phyloP scores from a whole-genome alignment of 2,329 filamentous ascomycete species.

The Pezicula neosporulosa region DNA sequence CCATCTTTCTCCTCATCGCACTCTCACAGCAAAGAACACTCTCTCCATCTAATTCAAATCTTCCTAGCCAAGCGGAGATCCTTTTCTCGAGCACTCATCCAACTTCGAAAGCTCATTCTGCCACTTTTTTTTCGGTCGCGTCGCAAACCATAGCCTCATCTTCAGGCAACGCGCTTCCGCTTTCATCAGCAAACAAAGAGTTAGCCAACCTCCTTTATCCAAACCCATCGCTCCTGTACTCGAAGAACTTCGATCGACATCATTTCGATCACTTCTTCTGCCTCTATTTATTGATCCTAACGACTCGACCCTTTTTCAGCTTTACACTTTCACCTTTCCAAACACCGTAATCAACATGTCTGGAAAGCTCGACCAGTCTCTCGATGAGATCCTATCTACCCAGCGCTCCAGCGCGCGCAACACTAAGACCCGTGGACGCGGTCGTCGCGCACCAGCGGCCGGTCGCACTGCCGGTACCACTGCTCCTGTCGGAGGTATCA shows the following conservation, averaged over 20 bases:
- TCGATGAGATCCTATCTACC: slow-evolving; percentile 93
- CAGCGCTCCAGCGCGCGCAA: slow-evolving; percentile 26
- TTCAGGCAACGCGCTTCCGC: slow-evolving; percentile 13
- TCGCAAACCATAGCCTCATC: slow-evolving; percentile 20
- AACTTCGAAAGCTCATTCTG: slow-evolving; percentile 22
- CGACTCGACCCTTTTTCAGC: slow-evolving; percentile 20
- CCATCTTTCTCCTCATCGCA: not conserved
- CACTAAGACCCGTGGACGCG: slow-evolving; percentile 37
- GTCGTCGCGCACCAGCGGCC: slow-evolving; percentile 48
- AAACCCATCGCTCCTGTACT: slow-evolving; percentile 14
- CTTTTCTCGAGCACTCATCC: slow-evolving; percentile 16
- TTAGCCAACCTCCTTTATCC: slow-evolving; percentile 22
- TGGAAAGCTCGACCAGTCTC: slow-evolving; percentile 93
- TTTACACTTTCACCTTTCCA: slow-evolving; percentile 13
- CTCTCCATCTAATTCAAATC: slow-evolving; percentile 6
- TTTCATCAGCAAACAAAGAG: slow-evolving; percentile 17
- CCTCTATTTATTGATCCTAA: slow-evolving; percentile 26
- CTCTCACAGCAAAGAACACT: not conserved
- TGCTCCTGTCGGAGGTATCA: slow-evolving; percentile 82
- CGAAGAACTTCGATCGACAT: slow-evolving; percentile 15
- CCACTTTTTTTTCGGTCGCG: slow-evolving; percentile 22
- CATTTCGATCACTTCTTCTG: slow-evolving; percentile 18
- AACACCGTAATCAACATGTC: slow-evolving; percentile 61
- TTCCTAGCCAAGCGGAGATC: slow-evolving; percentile 6
- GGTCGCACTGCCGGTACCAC: slow-evolving; percentile 44